Base-by-base conservation (phyloP, 169 alveolate genomes). In the Toxoplasma gondii region DNA sequence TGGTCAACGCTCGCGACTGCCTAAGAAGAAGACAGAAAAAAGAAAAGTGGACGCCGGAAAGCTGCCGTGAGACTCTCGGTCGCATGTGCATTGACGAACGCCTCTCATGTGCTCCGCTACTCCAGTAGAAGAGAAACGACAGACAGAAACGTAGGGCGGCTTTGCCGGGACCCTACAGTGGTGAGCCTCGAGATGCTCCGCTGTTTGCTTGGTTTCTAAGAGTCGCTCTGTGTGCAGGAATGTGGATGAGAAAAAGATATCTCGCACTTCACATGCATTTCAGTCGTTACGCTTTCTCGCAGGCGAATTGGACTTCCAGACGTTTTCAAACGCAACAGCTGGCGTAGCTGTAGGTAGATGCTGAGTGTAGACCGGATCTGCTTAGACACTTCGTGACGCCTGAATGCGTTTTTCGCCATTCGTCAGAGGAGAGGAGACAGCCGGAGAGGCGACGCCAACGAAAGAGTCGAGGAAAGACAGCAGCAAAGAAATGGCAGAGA, bases 1-100 rank as follows among this genome's bases (percentile, higher is more conserved):
- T 92, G 94, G 53, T 92, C 94, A 19, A 92, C 81, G 29, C 64
- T 29, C 36, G 44, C 69, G 84, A 92, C 74, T 31, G 91, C 80
- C 94, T 92, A 58, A 10, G 29, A 43, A 27, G 39, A 24, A 38
- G 12, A 36, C 12, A 16, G 53, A 39, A 16, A 31, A n/a, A n/a
- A 81, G 88, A 81, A 81, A 31, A 4, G 10, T 39, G 41, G 24
- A 7, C 82, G 38, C 9, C 10, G 31, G 82, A 12, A 7, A 17
- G 31, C 41, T 69, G 38, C 41, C 16, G 29, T 17, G 38, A 24
- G 41, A 7, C 41, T 34, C 82, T 7, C 82, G 38, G 31, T 17
- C 12, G 82, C 82, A 69, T 17, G 10, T 5, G 82, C 38, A 69
- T 22, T 7, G 38, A n/a, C 82, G 67, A 19, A 53, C 67, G 67